Evolutionary conservation across 805 yeast species (phyloP).

Genomic region (Naumovozyma castellii): DNA sequence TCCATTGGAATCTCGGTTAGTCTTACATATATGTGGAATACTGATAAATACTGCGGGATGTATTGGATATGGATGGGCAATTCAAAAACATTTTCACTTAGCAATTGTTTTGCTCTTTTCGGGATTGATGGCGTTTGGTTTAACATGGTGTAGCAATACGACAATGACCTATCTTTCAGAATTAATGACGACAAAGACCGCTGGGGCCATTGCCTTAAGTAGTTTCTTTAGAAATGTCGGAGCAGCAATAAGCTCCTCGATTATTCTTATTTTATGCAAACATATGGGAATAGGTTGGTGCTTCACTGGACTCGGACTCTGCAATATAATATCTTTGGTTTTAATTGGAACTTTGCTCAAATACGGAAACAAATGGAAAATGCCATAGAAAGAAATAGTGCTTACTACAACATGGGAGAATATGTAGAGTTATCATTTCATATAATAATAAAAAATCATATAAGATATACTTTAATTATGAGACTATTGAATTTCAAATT

Average conservation of each 20-base stretch:
- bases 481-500: too few relatives aligned
- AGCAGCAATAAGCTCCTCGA: slow-evolving; percentile 44
- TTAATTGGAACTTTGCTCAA: slow-evolving; percentile 18
- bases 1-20: slow-evolving; percentile 38
- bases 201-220: slow-evolving; percentile 45
- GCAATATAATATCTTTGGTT: slow-evolving; percentile 22
- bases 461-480: too few relatives aligned
- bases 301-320: slow-evolving; percentile 41
- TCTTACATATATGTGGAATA: slow-evolving; percentile 38
- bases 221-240: slow-evolving; percentile 44
- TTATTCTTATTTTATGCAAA: slow-evolving; percentile 30
- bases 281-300: slow-evolving; percentile 46
- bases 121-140: slow-evolving; percentile 42
- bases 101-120: slow-evolving; percentile 36
- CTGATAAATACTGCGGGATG: slow-evolving; percentile 36
- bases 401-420: too few relatives aligned
- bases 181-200: slow-evolving; percentile 40
- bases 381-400: too few relatives aligned
- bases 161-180: slow-evolving; percentile 48
- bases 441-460: too few relatives aligned
- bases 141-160: slow-evolving; percentile 47
- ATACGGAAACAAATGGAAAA: slow-evolving; percentile 2
- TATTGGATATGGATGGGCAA: slow-evolving; percentile 46
- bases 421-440: too few relatives aligned
- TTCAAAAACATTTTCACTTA: slow-evolving; percentile 32